A percentile compares a stretch with the other conserved stretches of the same genome.
phyloP scores from a whole-genome alignment of 306 rosid species.

The Calophaca sinica region DNA sequence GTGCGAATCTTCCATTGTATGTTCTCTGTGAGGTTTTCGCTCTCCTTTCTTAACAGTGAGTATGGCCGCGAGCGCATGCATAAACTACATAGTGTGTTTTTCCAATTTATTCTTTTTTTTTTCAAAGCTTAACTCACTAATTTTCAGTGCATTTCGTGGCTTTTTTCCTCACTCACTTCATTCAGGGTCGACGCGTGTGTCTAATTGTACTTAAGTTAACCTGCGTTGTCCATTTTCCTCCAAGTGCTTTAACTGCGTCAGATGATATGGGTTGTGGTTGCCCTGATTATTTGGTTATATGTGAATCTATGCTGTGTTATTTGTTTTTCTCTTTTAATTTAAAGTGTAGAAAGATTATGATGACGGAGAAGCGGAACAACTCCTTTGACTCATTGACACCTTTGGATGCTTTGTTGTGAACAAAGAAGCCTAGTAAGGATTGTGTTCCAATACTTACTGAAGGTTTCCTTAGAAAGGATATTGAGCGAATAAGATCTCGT shows the following conservation, averaged over 20 bases:
- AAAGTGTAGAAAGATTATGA: neutral
- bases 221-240: neutral
- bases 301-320: neutral
- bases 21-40: neutral
- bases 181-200: neutral
- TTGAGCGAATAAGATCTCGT: neutral
- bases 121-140: neutral
- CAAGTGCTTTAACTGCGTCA: neutral
- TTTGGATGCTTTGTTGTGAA: constrained; percentile 1
- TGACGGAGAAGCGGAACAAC: neutral
- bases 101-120: neutral
- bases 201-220: neutral
- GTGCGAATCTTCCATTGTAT: constrained; percentile 14
- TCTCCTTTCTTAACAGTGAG: neutral
- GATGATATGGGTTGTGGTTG: neutral
- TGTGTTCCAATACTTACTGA: neutral
- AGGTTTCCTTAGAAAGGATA: constrained; percentile 4
- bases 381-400: neutral
- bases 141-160: neutral
- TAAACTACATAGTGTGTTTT: neutral
- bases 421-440: constrained; percentile 1
- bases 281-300: neutral
- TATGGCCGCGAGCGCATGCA: neutral
- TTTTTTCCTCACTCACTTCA: neutral
- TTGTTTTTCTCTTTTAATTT: neutral